Evolutionary conservation across 768 basidiomycete genomes (phyloP).

Genomic region (Amanita inopinata): DNA sequence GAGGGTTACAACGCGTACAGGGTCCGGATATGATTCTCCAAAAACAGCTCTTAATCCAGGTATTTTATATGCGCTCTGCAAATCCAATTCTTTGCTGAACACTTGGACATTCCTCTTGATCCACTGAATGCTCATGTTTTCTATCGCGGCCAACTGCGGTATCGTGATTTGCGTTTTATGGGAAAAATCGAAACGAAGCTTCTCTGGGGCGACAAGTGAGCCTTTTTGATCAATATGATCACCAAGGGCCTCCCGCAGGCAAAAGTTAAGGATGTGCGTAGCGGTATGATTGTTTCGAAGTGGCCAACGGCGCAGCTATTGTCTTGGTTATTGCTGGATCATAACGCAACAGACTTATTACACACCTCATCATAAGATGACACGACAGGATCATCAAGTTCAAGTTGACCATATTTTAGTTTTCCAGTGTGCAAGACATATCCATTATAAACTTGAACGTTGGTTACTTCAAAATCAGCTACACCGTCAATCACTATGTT

Average conservation of each 20-base stretch:
- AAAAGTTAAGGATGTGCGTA: conserved; percentile 95
- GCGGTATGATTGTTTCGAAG: conserved; percentile 97
- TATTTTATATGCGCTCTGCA: conserved; percentile 74
- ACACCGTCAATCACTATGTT: conserved; percentile 87
- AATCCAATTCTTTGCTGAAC: conserved; percentile 75
- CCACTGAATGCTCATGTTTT: conserved; percentile 79
- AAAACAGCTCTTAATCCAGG: conserved; percentile 96
- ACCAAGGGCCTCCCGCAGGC: conserved; percentile 86
- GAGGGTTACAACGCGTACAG: conserved; percentile 89
- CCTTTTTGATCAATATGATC: conserved; percentile 99
- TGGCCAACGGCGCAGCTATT: conserved; percentile 84
- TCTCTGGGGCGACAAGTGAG: conserved; percentile 90
- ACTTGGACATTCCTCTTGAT: conserved; percentile 84
- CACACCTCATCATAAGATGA: conserved; percentile 87
- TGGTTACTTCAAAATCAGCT: conserved; percentile 87
- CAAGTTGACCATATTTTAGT: conserved; percentile 80
- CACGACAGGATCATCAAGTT: conserved; percentile 72
- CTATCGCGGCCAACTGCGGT: conserved; percentile 74
- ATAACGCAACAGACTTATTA: background rate
- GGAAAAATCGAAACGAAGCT: conserved; percentile 97
- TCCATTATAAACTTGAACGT: conserved; percentile 91
- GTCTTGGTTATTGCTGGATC: background rate
- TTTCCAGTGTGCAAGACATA: conserved; percentile 91
- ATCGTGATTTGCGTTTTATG: conserved; percentile 84
- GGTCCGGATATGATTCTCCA: conserved; percentile 96